phyloP scores from a whole-genome alignment of 2,329 filamentous ascomycete species.

The Celoporthe dispersa region DNA sequence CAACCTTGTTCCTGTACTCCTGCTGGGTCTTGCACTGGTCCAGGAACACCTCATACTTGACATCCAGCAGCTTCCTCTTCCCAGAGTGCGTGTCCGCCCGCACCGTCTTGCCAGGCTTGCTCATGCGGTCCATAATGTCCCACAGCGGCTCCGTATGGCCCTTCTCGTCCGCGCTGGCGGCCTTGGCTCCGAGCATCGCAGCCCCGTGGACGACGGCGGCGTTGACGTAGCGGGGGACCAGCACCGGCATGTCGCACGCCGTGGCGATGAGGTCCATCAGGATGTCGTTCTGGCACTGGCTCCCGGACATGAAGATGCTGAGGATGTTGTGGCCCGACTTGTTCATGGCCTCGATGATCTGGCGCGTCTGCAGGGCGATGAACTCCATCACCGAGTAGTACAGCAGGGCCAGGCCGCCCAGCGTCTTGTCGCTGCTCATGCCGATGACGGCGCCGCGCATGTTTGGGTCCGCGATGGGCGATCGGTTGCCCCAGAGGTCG shows the following conservation, averaged over 20 bases:
- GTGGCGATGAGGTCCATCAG: conserved; percentile 92
- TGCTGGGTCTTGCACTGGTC: conserved; percentile 89
- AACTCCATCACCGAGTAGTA: conserved; percentile 99
- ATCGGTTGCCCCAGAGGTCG: conserved; percentile 95
- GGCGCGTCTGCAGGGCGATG: conserved; percentile 93
- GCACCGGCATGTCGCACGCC: conserved; percentile 86
- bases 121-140: conserved; percentile 98
- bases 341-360: conserved; percentile 97
- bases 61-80: conserved; percentile 79
- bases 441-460: conserved; percentile 93
- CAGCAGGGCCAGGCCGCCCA: conserved; percentile 85
- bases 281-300: conserved; percentile 93
- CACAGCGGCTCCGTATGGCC: conserved; percentile 86
- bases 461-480: conserved; percentile 86
- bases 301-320: conserved; percentile 98
- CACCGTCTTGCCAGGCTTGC: conserved; percentile 86
- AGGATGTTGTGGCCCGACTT: conserved; percentile 81
- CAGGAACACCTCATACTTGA: conserved; percentile 95
- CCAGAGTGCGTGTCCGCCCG: conserved; percentile 71
- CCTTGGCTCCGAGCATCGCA: conserved; percentile 96
- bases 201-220: conserved; percentile 97
- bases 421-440: conserved; percentile 81
- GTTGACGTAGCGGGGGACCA: conserved; percentile 92
- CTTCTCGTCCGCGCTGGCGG: conserved; percentile 78
- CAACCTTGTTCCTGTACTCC: conserved; percentile 77